phyloP scores from a whole-genome alignment of 1,139 yeast genomes.

The Taiozyma sp. region DNA sequence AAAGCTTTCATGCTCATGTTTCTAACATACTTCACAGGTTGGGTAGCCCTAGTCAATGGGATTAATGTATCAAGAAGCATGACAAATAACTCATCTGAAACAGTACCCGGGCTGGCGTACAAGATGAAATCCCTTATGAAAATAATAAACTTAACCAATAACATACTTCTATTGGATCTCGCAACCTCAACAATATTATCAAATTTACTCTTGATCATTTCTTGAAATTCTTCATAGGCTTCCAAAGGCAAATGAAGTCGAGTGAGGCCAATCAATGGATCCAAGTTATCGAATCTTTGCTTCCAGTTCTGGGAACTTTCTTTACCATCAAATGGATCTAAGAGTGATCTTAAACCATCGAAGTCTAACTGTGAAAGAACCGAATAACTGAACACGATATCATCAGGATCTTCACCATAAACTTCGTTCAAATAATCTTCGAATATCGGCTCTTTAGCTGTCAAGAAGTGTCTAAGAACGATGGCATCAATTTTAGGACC shows the following conservation, averaged over 20 bases:
- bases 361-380: constrained; percentile 4
- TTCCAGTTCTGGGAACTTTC: constrained; percentile 22
- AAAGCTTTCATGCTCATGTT: constrained; percentile 18
- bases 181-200: constrained; percentile 13
- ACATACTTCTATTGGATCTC: constrained; percentile 14
- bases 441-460: neutral
- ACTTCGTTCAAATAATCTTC: constrained; percentile 20
- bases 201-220: constrained; percentile 8
- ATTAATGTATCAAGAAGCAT: constrained; percentile 17
- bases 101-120: constrained; percentile 10
- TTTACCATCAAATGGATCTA: constrained; percentile 10
- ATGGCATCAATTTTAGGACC: neutral
- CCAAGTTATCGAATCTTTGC: constrained; percentile 11
- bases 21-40: constrained; percentile 10
- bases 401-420: constrained; percentile 19
- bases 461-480: constrained; percentile 5
- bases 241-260: constrained; percentile 13
- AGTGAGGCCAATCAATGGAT: constrained; percentile 16
- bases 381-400: constrained; percentile 3
- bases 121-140: constrained; percentile 21
- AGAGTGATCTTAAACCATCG: constrained; percentile 7
- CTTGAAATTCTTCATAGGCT: constrained; percentile 11
- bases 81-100: constrained; percentile 10
- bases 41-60: constrained; percentile 18
- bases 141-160: constrained; percentile 15